Evolutionary conservation across 257 asterid genomes (phyloP).

Genomic region (Fraxinus pennsylvanica): DNA sequence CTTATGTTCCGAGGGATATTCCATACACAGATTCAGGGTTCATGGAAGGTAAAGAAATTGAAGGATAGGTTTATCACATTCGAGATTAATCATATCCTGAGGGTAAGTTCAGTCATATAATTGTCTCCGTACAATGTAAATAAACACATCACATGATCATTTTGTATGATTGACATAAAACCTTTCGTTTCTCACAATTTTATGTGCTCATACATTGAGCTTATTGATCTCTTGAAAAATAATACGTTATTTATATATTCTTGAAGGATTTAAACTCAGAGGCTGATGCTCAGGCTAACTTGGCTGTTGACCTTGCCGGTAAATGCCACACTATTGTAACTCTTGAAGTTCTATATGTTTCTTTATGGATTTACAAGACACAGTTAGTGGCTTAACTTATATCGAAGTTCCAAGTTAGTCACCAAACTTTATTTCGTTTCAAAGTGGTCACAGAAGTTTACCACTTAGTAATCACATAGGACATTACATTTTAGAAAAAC

Average conservation of each 20-base stretch:
- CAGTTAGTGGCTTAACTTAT: not conserved
- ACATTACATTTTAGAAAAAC: no score
- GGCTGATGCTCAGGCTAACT: constrained; percentile 33
- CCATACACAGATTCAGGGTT: constrained; percentile 66
- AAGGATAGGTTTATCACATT: constrained; percentile 37
- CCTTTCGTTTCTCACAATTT: not conserved
- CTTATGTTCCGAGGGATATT: constrained; percentile 10
- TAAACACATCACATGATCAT: not conserved
- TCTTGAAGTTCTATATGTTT: not conserved
- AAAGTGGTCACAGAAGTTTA: not conserved
- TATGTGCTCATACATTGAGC: not conserved
- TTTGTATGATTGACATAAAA: not conserved
- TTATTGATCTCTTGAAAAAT: constrained; percentile 5
- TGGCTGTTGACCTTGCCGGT: constrained; percentile 88
- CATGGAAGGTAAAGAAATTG: constrained; percentile 57
- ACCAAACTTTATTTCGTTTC: not conserved
- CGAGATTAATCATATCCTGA: constrained; percentile 29
- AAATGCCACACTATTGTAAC: constrained; percentile 5
- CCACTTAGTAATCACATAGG: not conserved
- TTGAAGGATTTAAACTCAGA: constrained; percentile 49
- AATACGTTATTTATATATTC: constrained; percentile 16
- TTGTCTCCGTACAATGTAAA: not conserved
- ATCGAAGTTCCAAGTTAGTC: not conserved
- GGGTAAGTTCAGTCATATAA: constrained; percentile 20
- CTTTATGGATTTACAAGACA: not conserved